Percentiles rank a stretch among this genome's conserved stretches.
phyloP scores from a whole-genome alignment of 148 eudicot genomes.

The Linanthus parryae region DNA sequence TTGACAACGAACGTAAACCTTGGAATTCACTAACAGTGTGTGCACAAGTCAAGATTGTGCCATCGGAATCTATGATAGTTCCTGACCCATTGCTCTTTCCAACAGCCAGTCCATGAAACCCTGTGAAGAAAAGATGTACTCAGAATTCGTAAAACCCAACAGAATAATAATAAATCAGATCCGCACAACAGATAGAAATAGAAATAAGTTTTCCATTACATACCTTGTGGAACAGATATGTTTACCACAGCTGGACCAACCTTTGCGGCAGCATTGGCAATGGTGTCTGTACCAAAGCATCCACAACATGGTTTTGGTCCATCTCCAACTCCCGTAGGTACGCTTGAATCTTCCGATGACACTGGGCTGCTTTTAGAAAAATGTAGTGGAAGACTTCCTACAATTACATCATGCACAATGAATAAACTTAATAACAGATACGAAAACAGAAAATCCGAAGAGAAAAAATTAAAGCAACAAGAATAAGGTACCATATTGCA shows the following conservation, averaged over 20 bases:
- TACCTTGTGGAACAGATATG: conserved; percentile 74
- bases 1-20: conserved; percentile 42
- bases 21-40: conserved; percentile 66
- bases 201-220: no score
- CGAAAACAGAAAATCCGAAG: background rate
- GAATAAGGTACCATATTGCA: conserved; percentile 29
- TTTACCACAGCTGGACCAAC: conserved; percentile 93
- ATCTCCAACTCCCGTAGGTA: conserved; percentile 29
- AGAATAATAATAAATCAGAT: background rate
- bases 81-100: conserved; percentile 79
- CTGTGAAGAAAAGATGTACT: no score
- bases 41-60: conserved; percentile 70
- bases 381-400: conserved; percentile 35
- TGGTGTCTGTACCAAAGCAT: conserved; percentile 66
- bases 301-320: conserved; percentile 37
- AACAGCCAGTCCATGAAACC: conserved; percentile 48
- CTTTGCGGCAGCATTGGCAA: conserved; percentile 87
- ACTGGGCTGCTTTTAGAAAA: conserved; percentile 40
- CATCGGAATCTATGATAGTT: conserved; percentile 62
- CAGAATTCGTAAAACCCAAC: conserved; percentile 1
- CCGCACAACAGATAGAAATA: no score
- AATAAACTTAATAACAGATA: conserved; percentile 5
- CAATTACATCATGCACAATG: conserved; percentile 22
- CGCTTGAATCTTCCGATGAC: conserved; percentile 36
- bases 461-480: background rate